Conservation (phyloP, 2,329 filamentous ascomycete species). For the Botrytis byssoidea region DNA sequence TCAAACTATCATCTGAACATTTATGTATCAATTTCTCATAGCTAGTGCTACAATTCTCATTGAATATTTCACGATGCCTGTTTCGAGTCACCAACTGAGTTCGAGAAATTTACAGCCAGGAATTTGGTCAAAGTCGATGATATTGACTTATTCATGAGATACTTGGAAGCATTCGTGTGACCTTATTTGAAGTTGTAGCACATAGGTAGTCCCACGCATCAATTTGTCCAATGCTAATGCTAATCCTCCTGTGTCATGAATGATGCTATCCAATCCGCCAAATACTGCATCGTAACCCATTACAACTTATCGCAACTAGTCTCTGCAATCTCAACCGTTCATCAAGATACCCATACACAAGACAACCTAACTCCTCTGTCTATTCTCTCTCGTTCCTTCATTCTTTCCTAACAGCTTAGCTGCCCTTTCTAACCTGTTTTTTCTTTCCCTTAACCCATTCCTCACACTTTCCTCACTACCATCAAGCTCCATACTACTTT, state of each 20-base stretch:
- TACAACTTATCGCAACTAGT: not conserved
- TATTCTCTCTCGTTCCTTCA: not conserved
- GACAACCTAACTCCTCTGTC: not conserved
- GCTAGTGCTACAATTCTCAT: not conserved
- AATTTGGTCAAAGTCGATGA: not conserved
- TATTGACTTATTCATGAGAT: not conserved
- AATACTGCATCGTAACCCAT: not conserved
- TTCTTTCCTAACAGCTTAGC: slow-evolving; percentile 6
- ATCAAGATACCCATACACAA: not conserved
- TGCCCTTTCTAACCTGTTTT: slow-evolving; percentile 2
- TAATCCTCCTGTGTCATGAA: not conserved
- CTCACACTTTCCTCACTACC: slow-evolving; percentile 1
- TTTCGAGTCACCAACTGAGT: not conserved
- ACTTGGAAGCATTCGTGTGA: not conserved
- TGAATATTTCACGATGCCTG: not conserved
- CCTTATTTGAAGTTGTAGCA: not conserved
- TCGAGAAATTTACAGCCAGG: not conserved
- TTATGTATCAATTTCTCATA: not conserved
- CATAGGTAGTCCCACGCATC: not conserved
- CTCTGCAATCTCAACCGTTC: not conserved
- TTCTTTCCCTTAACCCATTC: not conserved
- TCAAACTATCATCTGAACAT: no score
- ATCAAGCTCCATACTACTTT: slow-evolving; percentile 12
- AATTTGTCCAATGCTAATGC: not conserved
- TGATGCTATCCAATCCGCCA: not conserved